Evolutionary conservation across 2,329 filamentous ascomycete genomes (phyloP).

Genomic region (Cyanodermella asteris): DNA sequence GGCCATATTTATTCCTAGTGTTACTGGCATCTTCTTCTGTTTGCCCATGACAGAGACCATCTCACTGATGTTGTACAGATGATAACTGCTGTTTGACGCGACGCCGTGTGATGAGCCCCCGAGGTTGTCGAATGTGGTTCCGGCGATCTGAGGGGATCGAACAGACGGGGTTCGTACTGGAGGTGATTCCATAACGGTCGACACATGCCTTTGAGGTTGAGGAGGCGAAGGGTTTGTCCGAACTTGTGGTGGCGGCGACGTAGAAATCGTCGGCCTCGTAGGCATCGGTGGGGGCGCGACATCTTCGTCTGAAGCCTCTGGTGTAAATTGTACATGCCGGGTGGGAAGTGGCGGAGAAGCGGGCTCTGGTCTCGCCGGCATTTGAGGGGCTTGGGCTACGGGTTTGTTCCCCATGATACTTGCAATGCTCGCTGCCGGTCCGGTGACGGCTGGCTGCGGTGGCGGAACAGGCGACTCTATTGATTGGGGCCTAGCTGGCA

Average conservation of each 20-base stretch:
- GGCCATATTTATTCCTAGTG: slow-evolving; percentile 73
- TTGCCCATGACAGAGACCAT: slow-evolving; percentile 95
- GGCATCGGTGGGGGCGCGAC: slow-evolving; percentile 33
- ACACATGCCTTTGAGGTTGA: no score
- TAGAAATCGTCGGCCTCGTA: slow-evolving; percentile 30
- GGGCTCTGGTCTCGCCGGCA: slow-evolving; percentile 16
- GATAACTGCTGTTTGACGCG: slow-evolving; percentile 54
- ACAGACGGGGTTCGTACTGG: slow-evolving; percentile 27
- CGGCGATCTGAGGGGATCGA: no score
- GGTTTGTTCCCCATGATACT: slow-evolving; percentile 29
- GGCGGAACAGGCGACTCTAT: background rate
- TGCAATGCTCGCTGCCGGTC: slow-evolving; percentile 26
- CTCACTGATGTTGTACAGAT: slow-evolving; percentile 91
- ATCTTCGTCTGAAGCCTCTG: slow-evolving; percentile 47
- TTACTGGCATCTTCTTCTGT: slow-evolving; percentile 96
- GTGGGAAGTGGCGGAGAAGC: slow-evolving; percentile 26
- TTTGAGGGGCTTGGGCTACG: no score
- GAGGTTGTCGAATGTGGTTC: no score
- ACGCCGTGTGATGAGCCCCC: slow-evolving; percentile 6
- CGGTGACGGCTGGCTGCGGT: slow-evolving; percentile 1
- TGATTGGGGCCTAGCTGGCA: slow-evolving; percentile 5
- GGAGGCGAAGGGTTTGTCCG: slow-evolving; percentile 16
- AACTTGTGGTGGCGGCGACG: slow-evolving; percentile 20
- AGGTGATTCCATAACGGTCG: slow-evolving; percentile 31
- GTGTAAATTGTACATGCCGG: slow-evolving; percentile 35